Evolutionary conservation across 495 filamentous ascomycete genomes (phyloP).

Genomic region (Podospora comata): DNA sequence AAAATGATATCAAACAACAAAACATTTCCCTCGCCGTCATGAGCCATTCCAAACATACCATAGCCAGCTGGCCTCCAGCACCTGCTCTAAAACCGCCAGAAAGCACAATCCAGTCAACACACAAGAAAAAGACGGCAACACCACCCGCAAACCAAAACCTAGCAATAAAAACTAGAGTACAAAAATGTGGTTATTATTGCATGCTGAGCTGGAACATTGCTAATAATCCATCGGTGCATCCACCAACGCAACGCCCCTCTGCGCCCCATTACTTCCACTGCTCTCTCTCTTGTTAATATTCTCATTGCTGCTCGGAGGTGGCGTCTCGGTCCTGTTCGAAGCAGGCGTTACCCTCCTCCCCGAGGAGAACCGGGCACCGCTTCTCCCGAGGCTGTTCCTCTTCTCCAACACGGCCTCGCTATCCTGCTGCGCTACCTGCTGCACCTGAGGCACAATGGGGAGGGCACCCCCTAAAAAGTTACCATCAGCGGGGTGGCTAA

Average conservation of each 20-base stretch:
- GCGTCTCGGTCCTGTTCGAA: conserved; percentile 10
- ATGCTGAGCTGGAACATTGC: conserved; percentile 9
- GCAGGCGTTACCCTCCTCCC: conserved; percentile 40
- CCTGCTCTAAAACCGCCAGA: background rate
- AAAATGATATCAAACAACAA: background rate
- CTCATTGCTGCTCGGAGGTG: conserved; percentile 10
- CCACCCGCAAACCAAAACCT: background rate
- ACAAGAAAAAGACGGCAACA: background rate
- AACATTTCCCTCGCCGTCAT: too few relatives aligned
- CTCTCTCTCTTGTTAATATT: background rate
- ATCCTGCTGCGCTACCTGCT: conserved; percentile 37
- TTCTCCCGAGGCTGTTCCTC: conserved; percentile 50
- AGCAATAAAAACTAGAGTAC: background rate
- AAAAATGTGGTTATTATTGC: background rate
- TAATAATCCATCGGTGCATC: conserved; percentile 41
- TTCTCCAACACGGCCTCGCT: conserved; percentile 41
- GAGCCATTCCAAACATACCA: background rate
- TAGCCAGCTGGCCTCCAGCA: background rate
- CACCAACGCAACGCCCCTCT: conserved; percentile 31
- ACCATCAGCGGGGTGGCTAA: conserved; percentile 43
- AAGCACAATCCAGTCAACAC: background rate
- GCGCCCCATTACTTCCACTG: conserved; percentile 8
- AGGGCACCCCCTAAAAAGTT: conserved; percentile 37
- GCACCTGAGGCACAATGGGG: conserved; percentile 29
- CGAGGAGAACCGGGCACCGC: conserved; percentile 42